Conservation (phyloP, 352 stramenopile species). For the Globisporangium spinosum region DNA sequence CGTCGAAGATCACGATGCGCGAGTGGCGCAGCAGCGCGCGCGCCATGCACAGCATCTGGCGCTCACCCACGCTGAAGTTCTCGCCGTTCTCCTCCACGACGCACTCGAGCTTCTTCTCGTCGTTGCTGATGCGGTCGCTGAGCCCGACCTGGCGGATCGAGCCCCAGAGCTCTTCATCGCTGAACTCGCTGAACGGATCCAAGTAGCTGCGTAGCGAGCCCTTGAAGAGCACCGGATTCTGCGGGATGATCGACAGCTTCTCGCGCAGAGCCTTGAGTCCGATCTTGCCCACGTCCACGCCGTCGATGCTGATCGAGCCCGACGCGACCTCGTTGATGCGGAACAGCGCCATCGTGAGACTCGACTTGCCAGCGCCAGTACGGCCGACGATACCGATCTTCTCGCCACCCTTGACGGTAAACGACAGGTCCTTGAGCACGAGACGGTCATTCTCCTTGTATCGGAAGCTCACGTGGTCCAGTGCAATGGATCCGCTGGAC, state of each 20-base stretch:
- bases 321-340: constrained; percentile 47
- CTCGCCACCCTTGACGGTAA: constrained; percentile 33
- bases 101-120: constrained; percentile 43
- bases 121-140: constrained; percentile 35
- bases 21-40: constrained; percentile 80
- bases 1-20: constrained; percentile 61
- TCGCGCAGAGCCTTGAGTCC: constrained; percentile 69
- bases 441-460: constrained; percentile 76
- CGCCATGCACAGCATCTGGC: constrained; percentile 89
- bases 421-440: constrained; percentile 37
- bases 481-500: constrained; percentile 58
- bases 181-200: constrained; percentile 79
- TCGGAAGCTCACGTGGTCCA: constrained; percentile 81
- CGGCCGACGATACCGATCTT: constrained; percentile 82
- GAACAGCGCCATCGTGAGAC: neutral
- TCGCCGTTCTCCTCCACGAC: constrained; percentile 72
- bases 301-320: constrained; percentile 85
- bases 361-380: neutral
- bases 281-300: constrained; percentile 62
- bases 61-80: constrained; percentile 58
- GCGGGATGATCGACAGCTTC: constrained; percentile 86
- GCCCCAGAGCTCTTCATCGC: constrained; percentile 53
- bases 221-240: constrained; percentile 89
- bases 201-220: constrained; percentile 85
- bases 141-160: constrained; percentile 32